These are phyloP conservation scores for Colletotrichum sojae DNA, from an alignment of 2,329 filamentous ascomycete species.

Conservation along the genomic window DNA sequence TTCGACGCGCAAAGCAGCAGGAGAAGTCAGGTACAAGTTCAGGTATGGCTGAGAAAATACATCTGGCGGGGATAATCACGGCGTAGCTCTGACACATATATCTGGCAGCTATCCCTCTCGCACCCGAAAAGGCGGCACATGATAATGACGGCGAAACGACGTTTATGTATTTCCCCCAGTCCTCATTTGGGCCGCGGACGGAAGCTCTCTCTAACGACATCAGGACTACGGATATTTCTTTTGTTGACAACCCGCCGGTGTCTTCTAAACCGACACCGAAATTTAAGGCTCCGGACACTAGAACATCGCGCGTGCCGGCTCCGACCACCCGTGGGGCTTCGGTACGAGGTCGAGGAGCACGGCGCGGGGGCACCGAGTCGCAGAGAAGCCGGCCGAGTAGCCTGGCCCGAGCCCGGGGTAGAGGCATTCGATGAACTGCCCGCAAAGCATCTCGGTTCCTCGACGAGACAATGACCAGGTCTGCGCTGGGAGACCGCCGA, in stretches of 20 bases:
- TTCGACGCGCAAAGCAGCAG: conserved; percentile 74
- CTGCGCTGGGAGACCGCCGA: neutral
- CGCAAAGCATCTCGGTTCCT: neutral
- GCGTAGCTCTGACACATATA: neutral
- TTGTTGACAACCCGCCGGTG: conserved; percentile 85
- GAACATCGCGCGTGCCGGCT: conserved; percentile 61
- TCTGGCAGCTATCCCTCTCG: neutral
- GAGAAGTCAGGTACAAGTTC: conserved; percentile 55
- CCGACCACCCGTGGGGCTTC: conserved; percentile 58
- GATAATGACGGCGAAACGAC: conserved; percentile 79
- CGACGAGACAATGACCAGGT: neutral
- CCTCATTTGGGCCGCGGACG: neutral
- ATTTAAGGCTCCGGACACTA: conserved; percentile 57
- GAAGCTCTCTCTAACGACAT: conserved; percentile 42
- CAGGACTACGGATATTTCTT: conserved; percentile 92
- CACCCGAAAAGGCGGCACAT: conserved; percentile 46
- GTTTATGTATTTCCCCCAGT: conserved; percentile 73
- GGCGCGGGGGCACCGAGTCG: conserved; percentile 48
- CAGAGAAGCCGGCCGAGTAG: conserved; percentile 61
- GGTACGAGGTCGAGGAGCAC: conserved; percentile 45
- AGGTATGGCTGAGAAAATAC: conserved; percentile 10
- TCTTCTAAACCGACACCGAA: conserved; percentile 65
- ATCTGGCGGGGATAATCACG: neutral
- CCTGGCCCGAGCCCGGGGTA: conserved; percentile 61
- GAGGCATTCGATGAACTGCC: conserved; percentile 56